Evolutionary conservation across 1,139 yeast species (phyloP), one percentile per base, ranked within the genome.

Genomic region (Diutina neorugosa): DNA sequence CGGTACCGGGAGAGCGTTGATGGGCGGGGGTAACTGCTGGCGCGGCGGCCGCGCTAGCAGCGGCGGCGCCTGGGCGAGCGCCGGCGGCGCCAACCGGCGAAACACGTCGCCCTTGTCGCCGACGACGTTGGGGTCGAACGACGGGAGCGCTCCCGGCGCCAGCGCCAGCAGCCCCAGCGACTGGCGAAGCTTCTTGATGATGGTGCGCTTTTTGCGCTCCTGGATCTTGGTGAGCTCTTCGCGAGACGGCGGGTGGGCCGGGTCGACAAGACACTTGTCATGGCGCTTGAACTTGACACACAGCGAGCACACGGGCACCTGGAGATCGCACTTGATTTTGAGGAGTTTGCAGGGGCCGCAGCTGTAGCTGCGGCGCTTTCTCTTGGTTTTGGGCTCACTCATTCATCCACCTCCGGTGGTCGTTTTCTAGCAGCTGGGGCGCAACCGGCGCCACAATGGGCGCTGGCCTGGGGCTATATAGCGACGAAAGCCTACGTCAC

Each of bases 321-420:
- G 63, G 53, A 77, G 69, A 57, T 79, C 81, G 64, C 84, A 79
- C 58, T 77, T 77, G 57, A 78, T 75, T 61, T 79, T 79, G 52
- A 76, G 71, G 31, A 67, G 62, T 59, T 77, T 77, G 59, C 84
- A 79, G 3, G 81, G 81, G 0, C 82, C 83, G 62, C 84, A 79
- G 55, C 77, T 75, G 60, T 79, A 79, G 34, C 80, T 74, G 54
- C 83, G 65, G 57, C 84, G 66, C 55, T 68, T 69, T 47, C 73
- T 59, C 57, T 68, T 69, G 14, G 50, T 34, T 16, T 46, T 46
- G 40, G 50, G 6, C n/a, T 46, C 50, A 46, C 50, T 46, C 50
- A 46, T 46, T 27, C 50, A 46, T 46, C 40, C 31, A 46, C 40
- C 48, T 14, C 19, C 8, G 43, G 43, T 41, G 43, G 43, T 41